Evolutionary conservation across 1,284 basidiomycete genomes (phyloP).

Genomic region (Fomitopsis pinicola): DNA sequence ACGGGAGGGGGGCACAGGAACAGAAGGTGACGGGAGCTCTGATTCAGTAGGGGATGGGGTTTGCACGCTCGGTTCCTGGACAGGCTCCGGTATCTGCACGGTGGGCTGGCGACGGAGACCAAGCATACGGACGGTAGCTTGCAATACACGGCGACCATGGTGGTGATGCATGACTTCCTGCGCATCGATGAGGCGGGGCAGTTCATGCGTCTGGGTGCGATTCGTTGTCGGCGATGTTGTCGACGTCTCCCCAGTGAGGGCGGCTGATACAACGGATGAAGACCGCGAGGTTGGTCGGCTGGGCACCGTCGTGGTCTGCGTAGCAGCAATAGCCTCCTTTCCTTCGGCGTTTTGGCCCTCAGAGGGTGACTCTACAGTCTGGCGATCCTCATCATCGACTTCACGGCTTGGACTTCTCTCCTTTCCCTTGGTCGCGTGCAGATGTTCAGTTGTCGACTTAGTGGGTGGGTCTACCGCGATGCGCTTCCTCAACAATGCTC

Average conservation of each 20-base stretch:
- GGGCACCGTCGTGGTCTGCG: constrained; percentile 29
- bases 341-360: constrained; percentile 19
- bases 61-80: background rate
- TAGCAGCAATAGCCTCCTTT: constrained; percentile 14
- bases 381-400: constrained; percentile 9
- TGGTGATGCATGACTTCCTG: constrained; percentile 28
- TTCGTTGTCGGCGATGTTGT: constrained; percentile 13
- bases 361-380: constrained; percentile 7
- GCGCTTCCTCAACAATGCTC: constrained; percentile 10
- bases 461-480: background rate
- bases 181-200: constrained; percentile 26
- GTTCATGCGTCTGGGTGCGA: constrained; percentile 24
- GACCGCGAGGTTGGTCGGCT: constrained; percentile 37
- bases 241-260: constrained; percentile 15
- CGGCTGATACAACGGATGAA: constrained; percentile 43
- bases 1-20: background rate
- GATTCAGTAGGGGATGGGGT: background rate
- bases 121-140: constrained; percentile 4
- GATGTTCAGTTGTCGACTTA: constrained; percentile 19
- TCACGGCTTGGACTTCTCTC: background rate
- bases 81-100: background rate
- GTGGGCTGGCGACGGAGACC: background rate
- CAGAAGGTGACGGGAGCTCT: background rate
- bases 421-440: constrained; percentile 1
- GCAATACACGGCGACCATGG: constrained; percentile 24